Conservation (phyloP, 768 basidiomycete genomes). For the Saitozyma sp. region DNA sequence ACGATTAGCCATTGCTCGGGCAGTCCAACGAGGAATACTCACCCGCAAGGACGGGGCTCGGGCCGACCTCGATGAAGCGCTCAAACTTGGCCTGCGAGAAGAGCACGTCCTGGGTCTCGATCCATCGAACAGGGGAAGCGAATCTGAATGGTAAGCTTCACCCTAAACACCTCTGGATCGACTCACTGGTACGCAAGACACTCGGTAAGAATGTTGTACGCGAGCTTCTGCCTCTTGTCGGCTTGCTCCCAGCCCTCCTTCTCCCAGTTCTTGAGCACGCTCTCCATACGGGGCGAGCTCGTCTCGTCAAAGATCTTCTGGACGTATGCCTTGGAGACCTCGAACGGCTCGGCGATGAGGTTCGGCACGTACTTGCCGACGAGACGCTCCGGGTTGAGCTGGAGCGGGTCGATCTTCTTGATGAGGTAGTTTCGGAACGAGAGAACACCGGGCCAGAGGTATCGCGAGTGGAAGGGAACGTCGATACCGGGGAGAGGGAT, state of each 20-base stretch:
- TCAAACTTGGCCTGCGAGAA: constrained; percentile 85
- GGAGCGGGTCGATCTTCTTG: constrained; percentile 91
- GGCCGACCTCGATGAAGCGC: constrained; percentile 91
- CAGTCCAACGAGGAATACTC: too few species aligned
- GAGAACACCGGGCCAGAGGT: constrained; percentile 97
- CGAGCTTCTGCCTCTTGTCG: constrained; percentile 86
- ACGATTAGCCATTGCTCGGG: not conserved
- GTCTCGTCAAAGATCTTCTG: constrained; percentile 97
- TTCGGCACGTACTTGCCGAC: constrained; percentile 97
- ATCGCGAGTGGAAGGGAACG: constrained; percentile 98
- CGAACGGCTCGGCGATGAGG: constrained; percentile 62
- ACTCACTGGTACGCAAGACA: constrained; percentile 95
- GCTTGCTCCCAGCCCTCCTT: constrained; percentile 78
- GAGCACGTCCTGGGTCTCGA: constrained; percentile 94
- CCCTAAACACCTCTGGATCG: not conserved
- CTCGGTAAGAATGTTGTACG: constrained; percentile 94
- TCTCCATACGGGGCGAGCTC: constrained; percentile 88
- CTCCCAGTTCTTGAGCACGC: constrained; percentile 92
- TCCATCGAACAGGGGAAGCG: constrained; percentile 96
- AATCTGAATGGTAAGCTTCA: constrained; percentile 25
- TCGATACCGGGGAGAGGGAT: constrained; percentile 96
- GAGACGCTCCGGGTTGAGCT: constrained; percentile 92
- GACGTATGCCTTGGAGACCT: constrained; percentile 66
- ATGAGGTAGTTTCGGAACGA: constrained; percentile 96
- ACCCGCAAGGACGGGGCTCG: constrained; percentile 87